Conservation (phyloP, 306 rosid species). For the Acmispon strigosus region DNA sequence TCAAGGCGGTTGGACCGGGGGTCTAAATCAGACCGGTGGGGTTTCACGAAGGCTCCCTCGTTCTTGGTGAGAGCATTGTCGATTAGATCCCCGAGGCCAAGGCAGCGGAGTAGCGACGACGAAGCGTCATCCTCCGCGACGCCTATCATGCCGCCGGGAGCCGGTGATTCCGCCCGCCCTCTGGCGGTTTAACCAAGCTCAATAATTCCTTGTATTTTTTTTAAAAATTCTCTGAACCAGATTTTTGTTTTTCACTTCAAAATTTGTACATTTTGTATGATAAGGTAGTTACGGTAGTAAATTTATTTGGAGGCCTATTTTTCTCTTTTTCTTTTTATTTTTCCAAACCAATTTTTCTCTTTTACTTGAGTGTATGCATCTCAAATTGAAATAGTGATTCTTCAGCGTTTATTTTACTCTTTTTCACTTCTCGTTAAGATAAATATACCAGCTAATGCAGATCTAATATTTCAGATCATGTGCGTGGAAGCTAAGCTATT, state of each 20-base stretch:
- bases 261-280: conserved; percentile 8
- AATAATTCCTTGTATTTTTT: background rate
- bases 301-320: background rate
- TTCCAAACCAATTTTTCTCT: too few species aligned
- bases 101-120: conserved; percentile 13
- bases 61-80: conserved; percentile 59
- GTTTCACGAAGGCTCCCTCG: conserved; percentile 48
- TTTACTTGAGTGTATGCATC: too few species aligned
- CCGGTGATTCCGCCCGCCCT: conserved; percentile 30
- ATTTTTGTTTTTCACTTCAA: background rate
- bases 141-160: conserved; percentile 13
- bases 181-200: conserved; percentile 35
- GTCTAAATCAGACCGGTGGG: conserved; percentile 72
- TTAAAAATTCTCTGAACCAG: background rate
- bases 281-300: background rate
- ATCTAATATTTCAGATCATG: too few species aligned
- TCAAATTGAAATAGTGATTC: too few species aligned
- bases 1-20: conserved; percentile 43
- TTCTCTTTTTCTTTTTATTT: too few species aligned
- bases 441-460: too few species aligned
- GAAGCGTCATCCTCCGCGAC: conserved; percentile 34
- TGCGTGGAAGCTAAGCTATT: too few species aligned
- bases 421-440: too few species aligned
- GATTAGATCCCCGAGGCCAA: conserved; percentile 37
- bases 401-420: too few species aligned